phyloP scores from a whole-genome alignment of 2,329 filamentous ascomycete species.

The Hypoxylon rubiginosum region DNA sequence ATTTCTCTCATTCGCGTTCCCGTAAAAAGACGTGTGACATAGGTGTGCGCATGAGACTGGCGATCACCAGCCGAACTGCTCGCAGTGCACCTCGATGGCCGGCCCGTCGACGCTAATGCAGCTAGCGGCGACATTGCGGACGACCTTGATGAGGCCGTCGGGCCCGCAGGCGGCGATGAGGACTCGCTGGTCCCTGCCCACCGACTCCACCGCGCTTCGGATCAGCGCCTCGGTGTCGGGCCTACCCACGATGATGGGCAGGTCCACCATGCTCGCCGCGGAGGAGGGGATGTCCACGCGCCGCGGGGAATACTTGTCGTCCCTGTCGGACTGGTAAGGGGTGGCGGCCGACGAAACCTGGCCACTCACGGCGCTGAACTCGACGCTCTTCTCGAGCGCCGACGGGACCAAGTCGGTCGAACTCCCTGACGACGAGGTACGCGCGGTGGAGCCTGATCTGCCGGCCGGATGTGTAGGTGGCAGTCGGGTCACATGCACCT shows the following conservation, averaged over 20 bases:
- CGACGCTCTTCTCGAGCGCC: conserved; percentile 33
- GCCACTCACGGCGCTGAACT: conserved; percentile 28
- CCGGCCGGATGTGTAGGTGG: conserved; percentile 11
- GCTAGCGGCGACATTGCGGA: conserved; percentile 60
- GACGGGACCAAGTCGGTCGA: conserved; percentile 25
- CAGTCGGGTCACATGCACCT: conserved; percentile 55
- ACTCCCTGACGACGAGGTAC: conserved; percentile 24
- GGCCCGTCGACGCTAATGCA: conserved; percentile 61
- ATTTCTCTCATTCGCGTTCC: conserved; percentile 5
- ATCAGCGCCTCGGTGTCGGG: conserved; percentile 59
- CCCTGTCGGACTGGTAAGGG: conserved; percentile 43
- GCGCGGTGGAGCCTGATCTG: conserved; percentile 20
- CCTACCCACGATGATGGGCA: conserved; percentile 55
- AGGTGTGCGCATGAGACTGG: too few species aligned
- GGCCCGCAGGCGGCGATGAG: conserved; percentile 65
- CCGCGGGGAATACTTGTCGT: conserved; percentile 26
- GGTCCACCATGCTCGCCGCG: conserved; percentile 35
- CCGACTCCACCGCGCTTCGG: conserved; percentile 53
- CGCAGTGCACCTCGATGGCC: conserved; percentile 65
- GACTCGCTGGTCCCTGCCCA: conserved; percentile 54
- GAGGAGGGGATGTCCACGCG: conserved; percentile 29
- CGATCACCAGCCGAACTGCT: conserved; percentile 63
- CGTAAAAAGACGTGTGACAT: conserved; percentile 11
- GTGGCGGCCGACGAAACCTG: conserved; percentile 35
- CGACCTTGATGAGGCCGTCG: conserved; percentile 58